Conservation (phyloP, 768 basidiomycete species). For the Mycena rosella region DNA sequence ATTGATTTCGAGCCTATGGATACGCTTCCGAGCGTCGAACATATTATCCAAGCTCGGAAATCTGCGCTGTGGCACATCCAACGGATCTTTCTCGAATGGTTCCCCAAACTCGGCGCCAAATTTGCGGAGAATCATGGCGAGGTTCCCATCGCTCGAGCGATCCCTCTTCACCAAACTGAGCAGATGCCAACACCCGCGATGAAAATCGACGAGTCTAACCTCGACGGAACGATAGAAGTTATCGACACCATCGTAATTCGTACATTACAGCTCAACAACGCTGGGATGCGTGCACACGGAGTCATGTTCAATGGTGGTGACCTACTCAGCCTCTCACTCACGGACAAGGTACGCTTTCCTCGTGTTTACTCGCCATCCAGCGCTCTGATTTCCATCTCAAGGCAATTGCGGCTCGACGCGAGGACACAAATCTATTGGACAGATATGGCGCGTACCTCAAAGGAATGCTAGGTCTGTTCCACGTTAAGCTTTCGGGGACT, state of each 20-base stretch:
- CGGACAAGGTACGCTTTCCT: slow-evolving; percentile 20
- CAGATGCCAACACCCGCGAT: slow-evolving; percentile 34
- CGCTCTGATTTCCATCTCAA: not conserved
- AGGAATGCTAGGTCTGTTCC: slow-evolving; percentile 32
- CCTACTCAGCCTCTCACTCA: slow-evolving; percentile 22
- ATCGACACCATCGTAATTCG: slow-evolving; percentile 1
- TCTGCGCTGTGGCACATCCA: not conserved
- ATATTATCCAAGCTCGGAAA: not conserved
- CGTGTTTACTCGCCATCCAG: too few species aligned
- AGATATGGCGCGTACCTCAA: not conserved
- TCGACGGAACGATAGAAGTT: slow-evolving; percentile 36
- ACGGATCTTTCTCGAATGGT: not conserved
- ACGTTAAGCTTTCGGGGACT: slow-evolving; percentile 33
- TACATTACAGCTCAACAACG: slow-evolving; percentile 3
- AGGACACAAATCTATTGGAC: slow-evolving; percentile 4
- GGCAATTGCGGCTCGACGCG: slow-evolving; percentile 9
- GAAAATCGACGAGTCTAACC: slow-evolving; percentile 37
- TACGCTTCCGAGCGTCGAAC: not conserved
- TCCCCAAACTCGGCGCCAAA: not conserved
- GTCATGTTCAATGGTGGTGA: slow-evolving; percentile 32
- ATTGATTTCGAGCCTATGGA: not conserved
- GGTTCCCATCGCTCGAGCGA: not conserved
- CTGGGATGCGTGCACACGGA: slow-evolving; percentile 18
- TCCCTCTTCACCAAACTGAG: slow-evolving; percentile 35
- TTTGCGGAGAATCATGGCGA: not conserved